Base-by-base conservation (phyloP, 2,329 filamentous ascomycete genomes). In the Leptographium lundbergii region DNA sequence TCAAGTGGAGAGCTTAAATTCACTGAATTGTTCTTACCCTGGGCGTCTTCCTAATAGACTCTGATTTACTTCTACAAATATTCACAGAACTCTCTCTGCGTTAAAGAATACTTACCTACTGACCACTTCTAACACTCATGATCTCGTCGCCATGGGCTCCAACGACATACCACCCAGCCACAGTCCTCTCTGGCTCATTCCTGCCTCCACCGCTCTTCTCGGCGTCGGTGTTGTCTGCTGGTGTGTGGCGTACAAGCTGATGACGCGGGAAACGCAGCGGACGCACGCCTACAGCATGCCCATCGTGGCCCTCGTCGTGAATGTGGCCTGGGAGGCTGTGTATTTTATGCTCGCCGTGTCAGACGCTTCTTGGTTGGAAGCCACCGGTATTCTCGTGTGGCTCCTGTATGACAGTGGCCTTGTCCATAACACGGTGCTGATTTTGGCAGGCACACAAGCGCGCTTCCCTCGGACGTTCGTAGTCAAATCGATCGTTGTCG, bases 311-410 rank as follows among this genome's bases (percentile, higher is more conserved):
- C 73, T 81, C 11, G 72, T 73, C 17, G 64, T 76, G 65, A 81
- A 81, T 61, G 71, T 80, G 39, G 73, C 73, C 1, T 81, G 78
- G 77, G 78, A 81, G 64, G 66, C 77, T 3, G 69, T 81, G 58
- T 54, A 42, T 19, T 78, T 77, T 67, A 72, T 72, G 2, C 67
- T 78, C 27, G 76, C 71, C 62, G 75, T 80, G 19, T 70, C 73
- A 59, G 76, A 79, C 61, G 66, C 69, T 5, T 64, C 66, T 1
- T 64, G 77, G 11, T 11, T 54, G 2, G 78, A 81, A 64, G 68
- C 68, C 14, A 62, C 68, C 19, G 75, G 75, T 32, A 79, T 80
- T 65, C 63, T 62, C 0, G 61, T 74, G 56, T 81, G 79, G 78
- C 69, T 81, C 36, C 50, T 77, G 3, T 71, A 81, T 19, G 78